These are phyloP conservation scores for Daedaleopsis sinensis DNA, from an alignment of 768 basidiomycete genomes.

Conservation along the genomic window DNA sequence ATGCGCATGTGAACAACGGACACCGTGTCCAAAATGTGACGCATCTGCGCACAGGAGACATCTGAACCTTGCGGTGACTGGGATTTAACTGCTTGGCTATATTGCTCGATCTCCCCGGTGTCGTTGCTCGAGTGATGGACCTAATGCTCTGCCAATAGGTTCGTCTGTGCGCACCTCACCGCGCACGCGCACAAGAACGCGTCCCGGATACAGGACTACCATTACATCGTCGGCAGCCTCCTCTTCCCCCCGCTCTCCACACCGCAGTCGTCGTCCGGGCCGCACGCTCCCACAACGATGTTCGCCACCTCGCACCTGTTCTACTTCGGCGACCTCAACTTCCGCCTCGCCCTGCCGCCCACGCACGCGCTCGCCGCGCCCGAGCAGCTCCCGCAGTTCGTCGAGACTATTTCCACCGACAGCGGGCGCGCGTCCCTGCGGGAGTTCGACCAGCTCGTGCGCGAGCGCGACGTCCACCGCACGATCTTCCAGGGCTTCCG, in stretches of 20 bases:
- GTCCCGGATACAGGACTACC: constrained; percentile 74
- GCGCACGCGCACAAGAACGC: constrained; percentile 72
- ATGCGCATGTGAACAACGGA: too few relatives aligned
- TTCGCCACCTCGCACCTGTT: constrained; percentile 90
- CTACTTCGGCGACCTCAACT: constrained; percentile 93
- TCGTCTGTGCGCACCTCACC: constrained; percentile 91
- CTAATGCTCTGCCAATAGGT: too few relatives aligned
- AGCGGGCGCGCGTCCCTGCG: constrained; percentile 60
- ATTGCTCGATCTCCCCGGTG: too few relatives aligned
- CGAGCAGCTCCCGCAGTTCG: constrained; percentile 38
- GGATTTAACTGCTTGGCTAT: too few relatives aligned
- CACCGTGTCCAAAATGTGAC: too few relatives aligned
- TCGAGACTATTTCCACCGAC: constrained; percentile 40
- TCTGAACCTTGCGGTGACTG: too few relatives aligned
- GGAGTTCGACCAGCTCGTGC: constrained; percentile 72
- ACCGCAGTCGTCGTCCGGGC: constrained; percentile 20
- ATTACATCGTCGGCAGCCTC: constrained; percentile 78
- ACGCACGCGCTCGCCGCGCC: constrained; percentile 48
- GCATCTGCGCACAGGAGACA: too few relatives aligned
- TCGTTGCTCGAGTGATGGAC: too few relatives aligned
- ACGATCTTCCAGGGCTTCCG: constrained; percentile 70
- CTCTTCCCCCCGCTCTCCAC: constrained; percentile 64
- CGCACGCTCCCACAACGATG: constrained; percentile 55
- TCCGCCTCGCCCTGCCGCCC: constrained; percentile 71
- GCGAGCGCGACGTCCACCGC: constrained; percentile 61